Percentiles rank a stretch among this genome's conserved stretches.
These are phyloP conservation scores for Metschnikowia proteae DNA, from an alignment of 805 yeast genomes.

Conservation along the genomic window DNA sequence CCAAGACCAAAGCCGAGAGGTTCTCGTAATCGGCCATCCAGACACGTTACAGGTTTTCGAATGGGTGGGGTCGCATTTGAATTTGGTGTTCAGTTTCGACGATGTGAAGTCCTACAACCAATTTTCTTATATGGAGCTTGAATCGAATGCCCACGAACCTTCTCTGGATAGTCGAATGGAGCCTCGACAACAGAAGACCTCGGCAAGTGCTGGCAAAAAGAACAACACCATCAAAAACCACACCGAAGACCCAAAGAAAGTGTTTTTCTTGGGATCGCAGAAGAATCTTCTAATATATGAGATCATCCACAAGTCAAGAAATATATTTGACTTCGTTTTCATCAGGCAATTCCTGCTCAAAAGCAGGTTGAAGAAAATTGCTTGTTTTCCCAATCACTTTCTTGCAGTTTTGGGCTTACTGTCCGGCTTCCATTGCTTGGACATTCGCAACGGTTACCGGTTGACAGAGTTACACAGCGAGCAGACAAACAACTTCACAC, in stretches of 20 bases:
- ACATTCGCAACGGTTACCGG: constrained; percentile 18
- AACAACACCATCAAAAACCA: background rate
- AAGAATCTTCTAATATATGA: constrained; percentile 29
- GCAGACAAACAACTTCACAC: constrained; percentile 18
- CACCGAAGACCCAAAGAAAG: constrained; percentile 1
- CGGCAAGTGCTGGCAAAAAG: background rate
- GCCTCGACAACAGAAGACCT: background rate
- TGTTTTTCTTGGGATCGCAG: constrained; percentile 28
- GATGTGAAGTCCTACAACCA: constrained; percentile 20
- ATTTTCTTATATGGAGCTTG: constrained; percentile 16
- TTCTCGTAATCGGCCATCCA: constrained; percentile 23
- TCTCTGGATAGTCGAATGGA: background rate
- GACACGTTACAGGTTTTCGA: constrained; percentile 27
- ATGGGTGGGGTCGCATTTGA: constrained; percentile 32
- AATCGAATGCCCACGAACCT: constrained; percentile 2
- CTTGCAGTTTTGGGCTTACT: constrained; percentile 19
- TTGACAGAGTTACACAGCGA: constrained; percentile 19
- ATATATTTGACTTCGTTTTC: constrained; percentile 26
- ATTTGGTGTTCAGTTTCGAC: constrained; percentile 28
- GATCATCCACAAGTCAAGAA: constrained; percentile 28
- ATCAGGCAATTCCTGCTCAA: constrained; percentile 26
- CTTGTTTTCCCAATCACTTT: constrained; percentile 7
- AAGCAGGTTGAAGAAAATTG: constrained; percentile 28
- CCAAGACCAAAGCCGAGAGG: constrained; percentile 20
- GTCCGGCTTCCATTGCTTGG: constrained; percentile 26